phyloP scores from a whole-genome alignment of 345 rosid species.

The Crucihimalaya himalaica region DNA sequence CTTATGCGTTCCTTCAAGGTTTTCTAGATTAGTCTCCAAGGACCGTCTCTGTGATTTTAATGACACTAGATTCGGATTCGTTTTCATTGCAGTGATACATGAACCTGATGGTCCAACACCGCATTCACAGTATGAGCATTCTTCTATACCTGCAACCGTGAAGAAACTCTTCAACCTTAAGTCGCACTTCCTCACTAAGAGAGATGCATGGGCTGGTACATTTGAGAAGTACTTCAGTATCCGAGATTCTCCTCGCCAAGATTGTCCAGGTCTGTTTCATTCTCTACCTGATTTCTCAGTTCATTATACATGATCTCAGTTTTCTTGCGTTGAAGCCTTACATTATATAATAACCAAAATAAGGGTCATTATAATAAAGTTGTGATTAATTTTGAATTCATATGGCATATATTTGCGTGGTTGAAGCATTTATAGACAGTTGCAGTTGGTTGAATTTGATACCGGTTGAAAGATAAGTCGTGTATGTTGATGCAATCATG shows the following conservation, averaged over 20 bases:
- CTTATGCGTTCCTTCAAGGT: neutral
- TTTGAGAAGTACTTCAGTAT: conserved; percentile 73
- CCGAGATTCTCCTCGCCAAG: conserved; percentile 81
- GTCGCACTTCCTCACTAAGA: conserved; percentile 86
- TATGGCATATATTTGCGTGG: neutral
- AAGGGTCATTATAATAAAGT: neutral
- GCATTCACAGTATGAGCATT: conserved; percentile 82
- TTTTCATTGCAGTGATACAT: conserved; percentile 67
- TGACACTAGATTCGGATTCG: neutral
- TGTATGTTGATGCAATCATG: neutral
- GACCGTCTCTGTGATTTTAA: neutral
- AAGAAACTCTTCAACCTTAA: conserved; percentile 92
- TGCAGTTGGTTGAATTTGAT: neutral
- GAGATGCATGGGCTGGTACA: conserved; percentile 99
- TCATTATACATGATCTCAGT: neutral
- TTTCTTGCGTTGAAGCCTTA: neutral
- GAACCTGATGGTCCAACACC: conserved; percentile 86
- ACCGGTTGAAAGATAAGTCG: neutral
- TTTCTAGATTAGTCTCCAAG: neutral
- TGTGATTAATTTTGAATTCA: neutral
- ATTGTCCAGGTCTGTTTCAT: conserved; percentile 83
- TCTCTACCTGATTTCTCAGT: neutral
- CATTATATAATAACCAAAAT: neutral
- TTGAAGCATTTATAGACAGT: neutral
- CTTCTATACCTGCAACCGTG: conserved; percentile 95